These are phyloP conservation scores for Voacanga thouarsii DNA, from an alignment of 257 asterid species.

Conservation along the genomic window DNA sequence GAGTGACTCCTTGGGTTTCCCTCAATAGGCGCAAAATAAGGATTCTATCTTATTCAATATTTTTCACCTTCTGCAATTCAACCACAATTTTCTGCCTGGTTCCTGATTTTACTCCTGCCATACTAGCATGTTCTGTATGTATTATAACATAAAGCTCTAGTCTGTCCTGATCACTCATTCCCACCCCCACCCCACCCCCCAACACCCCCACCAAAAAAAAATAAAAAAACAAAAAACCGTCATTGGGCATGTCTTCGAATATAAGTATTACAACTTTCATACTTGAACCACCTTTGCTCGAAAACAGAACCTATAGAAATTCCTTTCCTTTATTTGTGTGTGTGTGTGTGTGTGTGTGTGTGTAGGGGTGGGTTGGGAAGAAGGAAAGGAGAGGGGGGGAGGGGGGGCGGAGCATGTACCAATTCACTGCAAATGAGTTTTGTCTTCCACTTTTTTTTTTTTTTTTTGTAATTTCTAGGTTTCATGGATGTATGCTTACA, in stretches of 20 bases:
- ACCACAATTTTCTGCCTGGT: neutral
- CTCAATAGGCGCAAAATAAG: neutral
- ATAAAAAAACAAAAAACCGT: too few species aligned
- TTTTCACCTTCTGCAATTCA: neutral
- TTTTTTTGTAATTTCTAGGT: rapidly evolving
- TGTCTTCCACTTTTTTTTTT: too few species aligned
- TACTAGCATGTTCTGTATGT: neutral
- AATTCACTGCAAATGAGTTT: neutral
- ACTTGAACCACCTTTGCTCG: neutral
- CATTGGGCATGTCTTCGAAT: neutral
- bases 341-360: too few species aligned
- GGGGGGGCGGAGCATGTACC: too few species aligned
- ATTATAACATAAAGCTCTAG: neutral
- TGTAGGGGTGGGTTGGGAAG: too few species aligned
- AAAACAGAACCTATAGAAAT: neutral
- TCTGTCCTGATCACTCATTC: neutral
- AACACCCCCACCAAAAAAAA: too few species aligned
- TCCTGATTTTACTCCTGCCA: neutral
- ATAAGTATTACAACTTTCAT: neutral
- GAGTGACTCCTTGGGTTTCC: neutral
- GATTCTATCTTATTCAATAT: neutral
- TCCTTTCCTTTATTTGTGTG: too few species aligned
- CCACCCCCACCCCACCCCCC: too few species aligned
- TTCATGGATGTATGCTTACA: neutral
- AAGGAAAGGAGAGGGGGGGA: too few species aligned